Conservation (phyloP, 1,139 yeast genomes). For the Fermentozyma sake region DNA sequence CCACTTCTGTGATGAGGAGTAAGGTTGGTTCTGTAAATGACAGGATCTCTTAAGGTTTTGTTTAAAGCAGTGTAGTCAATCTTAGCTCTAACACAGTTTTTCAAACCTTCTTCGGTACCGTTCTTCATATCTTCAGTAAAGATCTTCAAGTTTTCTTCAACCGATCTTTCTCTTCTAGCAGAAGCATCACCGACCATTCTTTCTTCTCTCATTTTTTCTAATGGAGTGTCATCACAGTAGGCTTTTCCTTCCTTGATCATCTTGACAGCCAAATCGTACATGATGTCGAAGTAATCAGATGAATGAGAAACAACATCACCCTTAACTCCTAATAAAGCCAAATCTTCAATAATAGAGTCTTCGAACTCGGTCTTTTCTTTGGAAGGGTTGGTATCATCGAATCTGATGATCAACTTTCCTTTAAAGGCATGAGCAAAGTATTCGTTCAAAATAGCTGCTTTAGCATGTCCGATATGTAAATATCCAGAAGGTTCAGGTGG, state of each 20-base stretch:
- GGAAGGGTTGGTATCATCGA: constrained; percentile 95
- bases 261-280: constrained; percentile 81
- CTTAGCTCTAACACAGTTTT: constrained; percentile 92
- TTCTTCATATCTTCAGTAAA: constrained; percentile 89
- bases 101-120: constrained; percentile 86
- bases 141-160: constrained; percentile 82
- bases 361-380: constrained; percentile 93
- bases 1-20: constrained; percentile 98
- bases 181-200: constrained; percentile 95
- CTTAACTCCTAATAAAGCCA: constrained; percentile 81
- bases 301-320: constrained; percentile 86
- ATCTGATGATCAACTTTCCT: constrained; percentile 91
- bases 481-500: constrained; percentile 94
- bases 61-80: constrained; percentile 84
- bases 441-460: constrained; percentile 93
- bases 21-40: constrained; percentile 90
- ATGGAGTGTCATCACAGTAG: constrained; percentile 92
- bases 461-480: constrained; percentile 91
- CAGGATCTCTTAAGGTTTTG: constrained; percentile 96
- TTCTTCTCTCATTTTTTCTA: constrained; percentile 94
- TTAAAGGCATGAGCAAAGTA: constrained; percentile 91
- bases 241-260: constrained; percentile 94
- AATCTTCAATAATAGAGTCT: constrained; percentile 87
- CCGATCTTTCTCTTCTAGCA: constrained; percentile 81
- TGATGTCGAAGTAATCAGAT: constrained; percentile 84